phyloP scores from a whole-genome alignment of 2,329 filamentous ascomycete species.

The Trichoderma sp. region DNA sequence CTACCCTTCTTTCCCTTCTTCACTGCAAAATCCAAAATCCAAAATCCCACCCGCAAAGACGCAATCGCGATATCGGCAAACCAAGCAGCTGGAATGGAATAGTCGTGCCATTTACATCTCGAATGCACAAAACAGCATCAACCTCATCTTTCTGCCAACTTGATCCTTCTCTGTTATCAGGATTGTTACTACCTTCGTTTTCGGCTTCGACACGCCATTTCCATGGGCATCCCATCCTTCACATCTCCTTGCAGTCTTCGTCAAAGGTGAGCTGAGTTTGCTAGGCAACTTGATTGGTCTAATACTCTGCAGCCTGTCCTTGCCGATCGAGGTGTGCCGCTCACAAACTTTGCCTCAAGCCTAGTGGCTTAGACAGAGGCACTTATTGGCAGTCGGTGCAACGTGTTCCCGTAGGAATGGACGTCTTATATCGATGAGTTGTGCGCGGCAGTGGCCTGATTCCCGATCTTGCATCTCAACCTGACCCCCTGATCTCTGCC shows the following conservation, averaged over 20 bases:
- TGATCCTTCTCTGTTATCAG: neutral
- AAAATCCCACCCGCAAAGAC: neutral
- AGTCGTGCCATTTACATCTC: neutral
- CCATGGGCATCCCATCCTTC: neutral
- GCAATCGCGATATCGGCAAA: neutral
- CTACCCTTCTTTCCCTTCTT: neutral
- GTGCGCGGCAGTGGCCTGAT: constrained; percentile 3
- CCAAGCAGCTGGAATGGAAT: neutral
- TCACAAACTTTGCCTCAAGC: neutral
- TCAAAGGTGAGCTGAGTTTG: constrained; percentile 17
- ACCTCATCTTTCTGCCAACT: neutral
- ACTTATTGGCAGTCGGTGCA: constrained; percentile 9
- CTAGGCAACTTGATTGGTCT: constrained; percentile 13
- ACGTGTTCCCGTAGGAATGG: constrained; percentile 13
- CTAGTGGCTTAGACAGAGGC: constrained; percentile 15
- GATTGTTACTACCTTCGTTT: neutral
- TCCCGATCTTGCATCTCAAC: neutral
- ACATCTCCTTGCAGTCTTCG: neutral
- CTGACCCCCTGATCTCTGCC: neutral
- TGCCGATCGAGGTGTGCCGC: constrained; percentile 7
- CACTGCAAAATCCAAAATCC: neutral
- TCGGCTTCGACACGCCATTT: neutral
- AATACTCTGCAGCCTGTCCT: neutral
- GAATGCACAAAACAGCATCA: neutral
- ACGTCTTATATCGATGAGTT: neutral